These are phyloP conservation scores for Phytophthora sojae DNA, from an alignment of 352 stramenopile species.

Conservation along the genomic window DNA sequence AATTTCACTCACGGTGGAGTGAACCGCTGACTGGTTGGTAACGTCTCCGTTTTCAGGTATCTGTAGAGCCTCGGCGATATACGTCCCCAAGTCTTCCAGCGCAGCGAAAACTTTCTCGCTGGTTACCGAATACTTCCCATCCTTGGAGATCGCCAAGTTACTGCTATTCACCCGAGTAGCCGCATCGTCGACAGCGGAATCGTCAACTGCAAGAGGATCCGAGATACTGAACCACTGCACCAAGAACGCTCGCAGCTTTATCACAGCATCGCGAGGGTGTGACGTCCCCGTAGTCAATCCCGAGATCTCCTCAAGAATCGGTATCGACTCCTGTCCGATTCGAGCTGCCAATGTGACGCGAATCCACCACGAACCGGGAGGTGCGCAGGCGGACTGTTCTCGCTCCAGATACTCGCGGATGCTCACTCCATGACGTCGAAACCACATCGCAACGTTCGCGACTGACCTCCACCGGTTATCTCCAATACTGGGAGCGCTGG, in stretches of 20 bases:
- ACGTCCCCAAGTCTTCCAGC: constrained; percentile 33
- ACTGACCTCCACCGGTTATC: constrained; percentile 30
- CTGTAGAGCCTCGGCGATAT: constrained; percentile 21
- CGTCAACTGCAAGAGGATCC: constrained; percentile 10
- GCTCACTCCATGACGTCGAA: constrained; percentile 23
- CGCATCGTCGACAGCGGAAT: constrained; percentile 17
- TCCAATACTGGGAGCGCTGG: constrained; percentile 13
- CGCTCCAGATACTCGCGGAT: constrained; percentile 29
- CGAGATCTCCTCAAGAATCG: constrained; percentile 29
- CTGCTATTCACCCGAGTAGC: constrained; percentile 6
- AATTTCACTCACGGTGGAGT: constrained; percentile 29
- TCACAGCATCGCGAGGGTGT: constrained; percentile 14
- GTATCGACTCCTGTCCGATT: constrained; percentile 26
- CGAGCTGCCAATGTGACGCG: constrained; percentile 24
- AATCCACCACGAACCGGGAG: constrained; percentile 33
- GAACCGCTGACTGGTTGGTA: constrained; percentile 3
- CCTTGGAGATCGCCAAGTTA: constrained; percentile 17
- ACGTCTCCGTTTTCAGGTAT: constrained; percentile 12
- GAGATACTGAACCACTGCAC: constrained; percentile 33
- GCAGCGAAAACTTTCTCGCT: constrained; percentile 14
- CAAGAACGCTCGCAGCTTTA: constrained; percentile 19
- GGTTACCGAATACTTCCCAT: constrained; percentile 32
- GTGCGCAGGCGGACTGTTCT: constrained; percentile 16
- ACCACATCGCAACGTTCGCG: constrained; percentile 28
- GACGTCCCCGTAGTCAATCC: constrained; percentile 13